Conservation (phyloP, 2,329 filamentous ascomycete genomes). For the Ceratocystis eucalypticola region DNA sequence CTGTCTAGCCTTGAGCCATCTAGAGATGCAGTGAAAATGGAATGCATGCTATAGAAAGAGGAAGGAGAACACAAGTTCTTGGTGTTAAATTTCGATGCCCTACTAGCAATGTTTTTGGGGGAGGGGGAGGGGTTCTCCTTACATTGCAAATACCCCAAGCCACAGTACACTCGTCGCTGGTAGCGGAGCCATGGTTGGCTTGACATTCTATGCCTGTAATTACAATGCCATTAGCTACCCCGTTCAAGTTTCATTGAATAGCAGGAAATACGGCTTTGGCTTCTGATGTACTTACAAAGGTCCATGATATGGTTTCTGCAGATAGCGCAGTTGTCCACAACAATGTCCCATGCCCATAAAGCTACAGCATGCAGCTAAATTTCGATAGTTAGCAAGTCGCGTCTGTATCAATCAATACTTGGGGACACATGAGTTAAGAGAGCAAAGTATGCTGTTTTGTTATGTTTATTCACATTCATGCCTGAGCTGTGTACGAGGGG, state of each 20-base stretch:
- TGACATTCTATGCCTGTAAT: slow-evolving; percentile 82
- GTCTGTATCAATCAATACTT: too few species aligned
- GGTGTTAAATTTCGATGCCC: background rate
- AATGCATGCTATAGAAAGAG: slow-evolving; percentile 65
- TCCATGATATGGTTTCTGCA: slow-evolving; percentile 99
- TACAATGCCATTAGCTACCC: slow-evolving; percentile 2
- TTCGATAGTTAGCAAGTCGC: background rate
- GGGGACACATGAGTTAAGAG: too few species aligned
- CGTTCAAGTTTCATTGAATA: background rate
- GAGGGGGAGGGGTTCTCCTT: slow-evolving; percentile 32
- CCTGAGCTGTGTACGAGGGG: too few species aligned
- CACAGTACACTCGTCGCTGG: slow-evolving; percentile 95
- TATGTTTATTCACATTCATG: too few species aligned
- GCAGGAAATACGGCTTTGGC: too few species aligned
- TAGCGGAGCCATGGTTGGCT: slow-evolving; percentile 93
- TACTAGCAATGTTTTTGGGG: slow-evolving; percentile 2
- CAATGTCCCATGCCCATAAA: slow-evolving; percentile 98
- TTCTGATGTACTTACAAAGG: slow-evolving; percentile 53
- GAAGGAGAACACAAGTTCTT: background rate
- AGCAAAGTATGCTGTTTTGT: too few species aligned
- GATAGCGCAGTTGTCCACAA: slow-evolving; percentile 98
- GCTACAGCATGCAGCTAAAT: slow-evolving; percentile 57
- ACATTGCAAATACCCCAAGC: slow-evolving; percentile 99
- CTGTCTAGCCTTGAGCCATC: slow-evolving; percentile 98
- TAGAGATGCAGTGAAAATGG: slow-evolving; percentile 98